These are phyloP conservation scores for Scenedesmus sp. DNA, from an alignment of 163 green algal genomes.

Conservation along the genomic window DNA sequence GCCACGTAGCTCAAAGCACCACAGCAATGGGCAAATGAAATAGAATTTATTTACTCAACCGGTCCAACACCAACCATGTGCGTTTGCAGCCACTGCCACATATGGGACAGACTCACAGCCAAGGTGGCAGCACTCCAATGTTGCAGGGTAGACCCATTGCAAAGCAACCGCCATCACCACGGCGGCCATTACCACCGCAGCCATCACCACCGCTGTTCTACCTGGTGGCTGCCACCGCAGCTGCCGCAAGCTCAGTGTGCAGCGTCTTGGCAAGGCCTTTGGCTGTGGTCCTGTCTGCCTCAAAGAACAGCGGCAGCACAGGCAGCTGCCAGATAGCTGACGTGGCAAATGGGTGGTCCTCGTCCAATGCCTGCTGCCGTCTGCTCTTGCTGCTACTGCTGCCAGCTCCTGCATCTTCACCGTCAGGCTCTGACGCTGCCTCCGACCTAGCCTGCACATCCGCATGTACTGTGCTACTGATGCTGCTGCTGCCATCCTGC, in stretches of 20 bases:
- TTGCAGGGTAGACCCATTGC: not conserved
- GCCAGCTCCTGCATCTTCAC: not conserved
- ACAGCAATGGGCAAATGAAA: not conserved
- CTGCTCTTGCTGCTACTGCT: conserved; percentile 2
- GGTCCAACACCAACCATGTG: not conserved
- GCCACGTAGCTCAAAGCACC: not conserved
- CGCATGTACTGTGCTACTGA: not conserved
- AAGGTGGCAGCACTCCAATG: not conserved
- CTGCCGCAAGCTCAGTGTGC: not conserved
- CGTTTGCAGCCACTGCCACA: not conserved
- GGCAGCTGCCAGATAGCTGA: conserved; percentile 74
- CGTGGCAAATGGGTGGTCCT: conserved; percentile 51
- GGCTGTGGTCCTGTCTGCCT: conserved; percentile 51
- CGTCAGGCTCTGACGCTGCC: not conserved
- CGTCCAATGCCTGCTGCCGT: conserved; percentile 2
- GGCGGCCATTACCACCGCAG: not conserved
- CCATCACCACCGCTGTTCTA: not conserved
- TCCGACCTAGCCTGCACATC: not conserved
- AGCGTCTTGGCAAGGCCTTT: conserved; percentile 63
- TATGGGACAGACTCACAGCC: not conserved
- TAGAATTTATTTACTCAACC: not conserved
- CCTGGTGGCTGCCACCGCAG: not conserved
- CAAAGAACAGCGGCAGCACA: conserved; percentile 65
- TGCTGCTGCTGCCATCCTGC: conserved; percentile 11
- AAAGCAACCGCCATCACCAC: not conserved